phyloP scores from a whole-genome alignment of 768 basidiomycete genomes.

The Lactarius pseudohatsudake region DNA sequence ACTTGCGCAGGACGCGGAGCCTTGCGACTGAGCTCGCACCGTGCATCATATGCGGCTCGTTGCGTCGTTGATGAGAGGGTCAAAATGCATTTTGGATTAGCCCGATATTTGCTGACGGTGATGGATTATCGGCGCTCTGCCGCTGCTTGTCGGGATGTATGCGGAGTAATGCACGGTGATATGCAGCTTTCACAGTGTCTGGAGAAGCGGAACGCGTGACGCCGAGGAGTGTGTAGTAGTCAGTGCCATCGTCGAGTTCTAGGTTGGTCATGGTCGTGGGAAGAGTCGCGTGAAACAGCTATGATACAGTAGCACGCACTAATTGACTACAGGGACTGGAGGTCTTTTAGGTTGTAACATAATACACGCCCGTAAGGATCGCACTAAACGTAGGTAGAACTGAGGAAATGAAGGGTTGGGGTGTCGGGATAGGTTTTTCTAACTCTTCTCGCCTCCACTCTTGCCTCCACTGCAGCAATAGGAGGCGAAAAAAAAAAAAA shows the following conservation, averaged over 20 bases:
- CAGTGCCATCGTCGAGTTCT: constrained; percentile 26
- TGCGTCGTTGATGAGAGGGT: constrained; percentile 53
- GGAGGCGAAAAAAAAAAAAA: too few species aligned
- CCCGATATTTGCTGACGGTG: constrained; percentile 41
- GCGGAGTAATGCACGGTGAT: constrained; percentile 62
- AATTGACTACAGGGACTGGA: too few species aligned
- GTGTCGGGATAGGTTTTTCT: too few species aligned
- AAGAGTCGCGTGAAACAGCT: too few species aligned
- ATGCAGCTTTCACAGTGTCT: constrained; percentile 64
- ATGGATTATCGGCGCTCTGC: constrained; percentile 2
- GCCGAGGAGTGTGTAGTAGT: constrained; percentile 64
- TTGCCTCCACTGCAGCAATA: too few species aligned
- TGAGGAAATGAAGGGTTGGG: too few species aligned
- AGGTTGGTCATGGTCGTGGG: constrained; percentile 7
- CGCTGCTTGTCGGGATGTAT: constrained; percentile 63
- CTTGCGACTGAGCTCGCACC: constrained; percentile 19
- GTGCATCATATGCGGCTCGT: constrained; percentile 53
- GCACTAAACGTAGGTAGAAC: too few species aligned
- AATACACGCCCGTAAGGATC: too few species aligned
- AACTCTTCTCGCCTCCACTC: too few species aligned
- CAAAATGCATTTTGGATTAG: constrained; percentile 66
- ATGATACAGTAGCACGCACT: too few species aligned
- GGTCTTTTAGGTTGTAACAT: too few species aligned
- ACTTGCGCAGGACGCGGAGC: constrained; percentile 72
- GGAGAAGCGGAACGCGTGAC: constrained; percentile 49